These are phyloP conservation scores for Paramecium biaurelia DNA, from an alignment of 73 alveolate species.

Conservation along the genomic window DNA sequence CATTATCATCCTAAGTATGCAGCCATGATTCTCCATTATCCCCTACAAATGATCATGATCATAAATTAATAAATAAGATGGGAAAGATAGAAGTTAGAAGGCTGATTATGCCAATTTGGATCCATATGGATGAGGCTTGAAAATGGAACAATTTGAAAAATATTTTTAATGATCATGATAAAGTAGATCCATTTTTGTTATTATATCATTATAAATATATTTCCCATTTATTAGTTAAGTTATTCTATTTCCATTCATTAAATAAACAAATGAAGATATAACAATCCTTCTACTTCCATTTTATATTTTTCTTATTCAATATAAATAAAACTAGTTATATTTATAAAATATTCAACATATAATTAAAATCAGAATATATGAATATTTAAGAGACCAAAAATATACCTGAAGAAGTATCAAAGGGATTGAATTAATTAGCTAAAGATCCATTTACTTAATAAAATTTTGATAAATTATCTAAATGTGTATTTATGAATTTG, in stretches of 20 bases:
- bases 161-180: no score
- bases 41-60: no score
- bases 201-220: background rate
- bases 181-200: no score
- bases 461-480: background rate
- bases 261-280: background rate
- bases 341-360: background rate
- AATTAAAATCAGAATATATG: background rate
- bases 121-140: no score
- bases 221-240: background rate
- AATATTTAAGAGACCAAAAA: background rate
- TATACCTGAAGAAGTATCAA: background rate
- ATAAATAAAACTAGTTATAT: background rate
- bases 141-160: no score
- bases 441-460: background rate
- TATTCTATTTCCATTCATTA: background rate
- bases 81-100: no score
- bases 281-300: background rate
- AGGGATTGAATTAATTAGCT: background rate
- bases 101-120: no score
- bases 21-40: no score
- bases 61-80: no score
- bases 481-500: slow-evolving; percentile 3
- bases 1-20: no score
- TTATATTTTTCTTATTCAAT: background rate